Percentiles rank a stretch among this genome's conserved stretches.
Conservation (phyloP, 805 yeast genomes). For the Teunomyces barrocoloradensis region DNA sequence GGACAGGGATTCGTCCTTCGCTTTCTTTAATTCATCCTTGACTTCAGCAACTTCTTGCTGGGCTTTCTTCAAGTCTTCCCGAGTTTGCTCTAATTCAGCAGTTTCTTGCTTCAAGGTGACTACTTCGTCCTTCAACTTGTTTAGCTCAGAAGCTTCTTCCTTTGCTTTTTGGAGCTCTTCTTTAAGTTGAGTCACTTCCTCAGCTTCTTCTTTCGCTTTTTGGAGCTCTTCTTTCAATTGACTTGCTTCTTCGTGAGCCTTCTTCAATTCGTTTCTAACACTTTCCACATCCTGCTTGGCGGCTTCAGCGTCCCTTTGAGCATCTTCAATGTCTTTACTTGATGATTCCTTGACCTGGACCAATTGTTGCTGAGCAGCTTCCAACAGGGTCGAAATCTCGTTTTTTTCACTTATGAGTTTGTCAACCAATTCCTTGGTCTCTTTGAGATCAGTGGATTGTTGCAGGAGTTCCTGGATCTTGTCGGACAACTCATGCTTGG, state of each 20-base stretch:
- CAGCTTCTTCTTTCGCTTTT: neutral
- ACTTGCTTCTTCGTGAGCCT: too few species aligned
- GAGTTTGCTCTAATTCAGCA: neutral
- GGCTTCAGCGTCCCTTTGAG: neutral
- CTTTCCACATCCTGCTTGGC: neutral
- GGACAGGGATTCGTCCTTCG: neutral
- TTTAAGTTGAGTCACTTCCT: neutral
- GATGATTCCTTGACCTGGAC: neutral
- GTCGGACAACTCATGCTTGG: neutral
- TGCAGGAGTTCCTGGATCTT: neutral
- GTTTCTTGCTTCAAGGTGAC: neutral
- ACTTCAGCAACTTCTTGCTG: neutral
- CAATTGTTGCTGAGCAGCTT: neutral
- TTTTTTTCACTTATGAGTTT: neutral
- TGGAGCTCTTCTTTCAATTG: neutral
- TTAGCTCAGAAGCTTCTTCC: neutral
- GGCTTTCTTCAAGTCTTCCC: slow-evolving; percentile 1
- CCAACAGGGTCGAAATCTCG: neutral
- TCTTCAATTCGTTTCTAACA: too few species aligned
- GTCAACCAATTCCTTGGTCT: neutral
- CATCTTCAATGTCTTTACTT: slow-evolving; percentile 3
- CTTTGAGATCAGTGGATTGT: neutral
- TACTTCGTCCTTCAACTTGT: neutral
- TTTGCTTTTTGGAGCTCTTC: neutral
- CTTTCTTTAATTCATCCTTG: slow-evolving; percentile 4